Conservation (phyloP, 164 flowering plant species). For the Aristolochia californica region DNA sequence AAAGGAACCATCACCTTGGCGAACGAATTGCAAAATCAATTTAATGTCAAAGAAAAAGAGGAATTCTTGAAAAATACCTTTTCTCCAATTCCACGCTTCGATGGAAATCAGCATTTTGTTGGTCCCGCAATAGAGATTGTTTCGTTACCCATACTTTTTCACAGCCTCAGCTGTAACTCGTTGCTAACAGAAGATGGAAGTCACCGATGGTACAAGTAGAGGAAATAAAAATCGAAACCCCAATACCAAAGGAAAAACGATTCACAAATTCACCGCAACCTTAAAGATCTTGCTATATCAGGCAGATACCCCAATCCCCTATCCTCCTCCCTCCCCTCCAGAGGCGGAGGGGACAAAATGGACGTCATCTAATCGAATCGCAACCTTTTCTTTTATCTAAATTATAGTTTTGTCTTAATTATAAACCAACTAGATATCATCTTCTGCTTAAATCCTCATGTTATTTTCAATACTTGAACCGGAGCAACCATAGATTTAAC, state of each 20-base stretch:
- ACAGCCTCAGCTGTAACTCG: slow-evolving; percentile 15
- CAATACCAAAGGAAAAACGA: background rate
- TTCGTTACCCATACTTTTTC: slow-evolving; percentile 62
- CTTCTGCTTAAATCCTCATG: too few relatives aligned
- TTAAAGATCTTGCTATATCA: too few relatives aligned
- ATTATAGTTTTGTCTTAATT: too few relatives aligned
- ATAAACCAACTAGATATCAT: too few relatives aligned
- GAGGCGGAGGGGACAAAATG: too few relatives aligned
- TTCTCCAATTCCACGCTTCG: slow-evolving; percentile 54
- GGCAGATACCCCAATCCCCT: too few relatives aligned
- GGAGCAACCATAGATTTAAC: too few relatives aligned
- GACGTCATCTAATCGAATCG: too few relatives aligned
- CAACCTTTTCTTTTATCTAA: too few relatives aligned
- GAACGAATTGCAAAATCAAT: background rate
- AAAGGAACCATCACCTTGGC: background rate
- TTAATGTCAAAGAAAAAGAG: background rate
- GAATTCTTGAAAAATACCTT: slow-evolving; percentile 27
- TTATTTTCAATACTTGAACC: too few relatives aligned
- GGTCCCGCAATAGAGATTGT: slow-evolving; percentile 69
- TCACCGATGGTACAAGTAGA: background rate
- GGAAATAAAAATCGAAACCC: background rate
- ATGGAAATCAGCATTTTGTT: slow-evolving; percentile 40
- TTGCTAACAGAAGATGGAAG: background rate
- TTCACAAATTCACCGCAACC: too few relatives aligned
- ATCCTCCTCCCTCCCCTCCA: too few relatives aligned